Evolutionary conservation across 805 yeast genomes (phyloP), one percentile per base, ranked within the genome.

Genomic region (Trichomonascus vanleenenianus): DNA sequence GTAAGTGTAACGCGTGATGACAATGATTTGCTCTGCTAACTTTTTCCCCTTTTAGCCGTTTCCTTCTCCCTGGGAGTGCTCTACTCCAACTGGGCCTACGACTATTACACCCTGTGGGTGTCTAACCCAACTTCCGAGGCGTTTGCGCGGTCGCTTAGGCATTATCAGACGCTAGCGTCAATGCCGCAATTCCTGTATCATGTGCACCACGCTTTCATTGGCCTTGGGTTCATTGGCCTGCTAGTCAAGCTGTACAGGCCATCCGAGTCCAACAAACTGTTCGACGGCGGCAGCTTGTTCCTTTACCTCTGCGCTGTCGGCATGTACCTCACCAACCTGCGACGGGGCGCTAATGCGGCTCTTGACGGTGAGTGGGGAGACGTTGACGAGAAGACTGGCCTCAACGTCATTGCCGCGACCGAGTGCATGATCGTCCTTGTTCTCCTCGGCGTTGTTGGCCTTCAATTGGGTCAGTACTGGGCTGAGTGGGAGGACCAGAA

Each of bases 391-490:
- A 72, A 73, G 50, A 85, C 95, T 18, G 97, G 97, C 27, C 66
- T 91, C 57, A 86, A 85, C 53, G 96, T 93, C 34, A 77, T 93
- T 58, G 96, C 93, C 35, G 97, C 97, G 3, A 81, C 93, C 25
- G 82, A 83, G 65, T 74, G 83, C 33, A 81, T 91, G 72, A 72
- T 85, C 54, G 77, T 84, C 7, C 62, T 86, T 44, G 71, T 84
- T 14, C 68, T 89, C 43, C 60, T 78, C 18, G 97, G 96, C 53
- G 84, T 88, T n/a, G 66, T 88, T 37, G 72, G 85, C 8, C 74
- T 93, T 55, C 97, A 93, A 68, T 80, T 77, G 44, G 97, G 97
- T 32, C 74, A 91, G 58, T 86, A 84, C 76, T 91, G 84, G 67
- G 95, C 95, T 27, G 78, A 76, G 56, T 73, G 78, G 75, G 83